Conservation (phyloP, 2,329 filamentous ascomycete species). For the Diaporthe australafricana region DNA sequence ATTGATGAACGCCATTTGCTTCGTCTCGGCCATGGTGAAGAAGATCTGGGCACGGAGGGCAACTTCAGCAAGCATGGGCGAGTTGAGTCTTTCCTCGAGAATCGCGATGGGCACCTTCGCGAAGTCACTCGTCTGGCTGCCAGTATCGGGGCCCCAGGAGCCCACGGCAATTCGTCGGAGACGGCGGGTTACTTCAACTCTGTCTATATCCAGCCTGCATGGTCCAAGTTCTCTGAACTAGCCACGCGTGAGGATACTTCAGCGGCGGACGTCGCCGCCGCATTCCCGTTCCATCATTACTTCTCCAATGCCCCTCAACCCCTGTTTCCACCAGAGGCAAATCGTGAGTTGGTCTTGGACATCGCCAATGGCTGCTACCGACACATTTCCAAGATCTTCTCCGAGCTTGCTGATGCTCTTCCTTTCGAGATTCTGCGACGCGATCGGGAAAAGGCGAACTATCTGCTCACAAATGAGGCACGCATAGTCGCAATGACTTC, state of each 20-base stretch:
- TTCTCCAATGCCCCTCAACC: slow-evolving; percentile 90
- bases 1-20: slow-evolving; percentile 96
- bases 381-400: slow-evolving; percentile 91
- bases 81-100: slow-evolving; percentile 94
- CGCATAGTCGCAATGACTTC: slow-evolving; percentile 98
- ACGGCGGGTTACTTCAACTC: slow-evolving; percentile 97
- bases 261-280: slow-evolving; percentile 71
- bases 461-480: slow-evolving; percentile 94
- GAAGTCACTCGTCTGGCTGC: slow-evolving; percentile 89
- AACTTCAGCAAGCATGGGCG: slow-evolving; percentile 95
- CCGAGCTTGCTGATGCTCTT: slow-evolving; percentile 90
- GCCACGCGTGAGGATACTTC: slow-evolving; percentile 67
- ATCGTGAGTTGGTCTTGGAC: slow-evolving; percentile 77
- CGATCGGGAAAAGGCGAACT: slow-evolving; percentile 94
- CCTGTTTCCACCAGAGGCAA: slow-evolving; percentile 76
- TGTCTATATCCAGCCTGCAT: slow-evolving; percentile 89
- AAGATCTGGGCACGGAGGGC: slow-evolving; percentile 86
- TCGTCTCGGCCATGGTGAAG: slow-evolving; percentile 93
- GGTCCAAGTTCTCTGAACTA: slow-evolving; percentile 84
- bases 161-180: slow-evolving; percentile 96
- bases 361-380: slow-evolving; percentile 86
- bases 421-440: slow-evolving; percentile 94
- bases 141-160: slow-evolving; percentile 87
- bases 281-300: slow-evolving; percentile 90
- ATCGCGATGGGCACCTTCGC: slow-evolving; percentile 79